Evolutionary conservation across 306 rosid species (phyloP).

Genomic region (Luffa aegyptiaca): DNA sequence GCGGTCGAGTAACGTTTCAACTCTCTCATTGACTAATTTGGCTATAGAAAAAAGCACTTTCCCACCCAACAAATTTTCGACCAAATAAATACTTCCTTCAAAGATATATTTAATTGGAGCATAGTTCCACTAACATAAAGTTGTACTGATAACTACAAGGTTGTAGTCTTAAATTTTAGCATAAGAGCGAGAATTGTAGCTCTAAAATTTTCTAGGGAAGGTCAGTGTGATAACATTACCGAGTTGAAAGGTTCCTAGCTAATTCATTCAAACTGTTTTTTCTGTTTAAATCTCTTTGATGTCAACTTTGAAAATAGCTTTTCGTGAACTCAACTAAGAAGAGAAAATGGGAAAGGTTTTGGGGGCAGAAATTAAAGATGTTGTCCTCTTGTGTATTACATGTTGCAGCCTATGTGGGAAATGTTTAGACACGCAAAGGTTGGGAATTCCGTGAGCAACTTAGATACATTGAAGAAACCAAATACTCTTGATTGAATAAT

Average conservation of each 20-base stretch:
- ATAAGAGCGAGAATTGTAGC: too few species aligned
- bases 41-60: not conserved
- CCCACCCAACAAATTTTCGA: not conserved
- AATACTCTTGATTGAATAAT: too few species aligned
- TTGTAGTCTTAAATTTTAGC: too few species aligned
- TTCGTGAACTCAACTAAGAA: not conserved
- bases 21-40: not conserved
- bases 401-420: not conserved
- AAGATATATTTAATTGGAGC: too few species aligned
- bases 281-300: not conserved
- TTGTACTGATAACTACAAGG: too few species aligned
- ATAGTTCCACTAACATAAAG: too few species aligned
- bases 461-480: not conserved
- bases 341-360: not conserved
- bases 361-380: not conserved
- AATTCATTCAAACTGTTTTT: not conserved
- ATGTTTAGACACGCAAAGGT: not conserved
- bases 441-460: not conserved
- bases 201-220: too few species aligned
- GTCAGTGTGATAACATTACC: too few species aligned
- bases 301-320: not conserved
- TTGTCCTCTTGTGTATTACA: not conserved
- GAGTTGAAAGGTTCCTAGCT: not conserved
- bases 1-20: not conserved
- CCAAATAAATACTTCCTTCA: not conserved